A percentile compares a stretch with the other conserved stretches of the same genome.
Evolutionary conservation across 495 filamentous ascomycete genomes (phyloP).

Genomic region (Parathielavia appendiculata): DNA sequence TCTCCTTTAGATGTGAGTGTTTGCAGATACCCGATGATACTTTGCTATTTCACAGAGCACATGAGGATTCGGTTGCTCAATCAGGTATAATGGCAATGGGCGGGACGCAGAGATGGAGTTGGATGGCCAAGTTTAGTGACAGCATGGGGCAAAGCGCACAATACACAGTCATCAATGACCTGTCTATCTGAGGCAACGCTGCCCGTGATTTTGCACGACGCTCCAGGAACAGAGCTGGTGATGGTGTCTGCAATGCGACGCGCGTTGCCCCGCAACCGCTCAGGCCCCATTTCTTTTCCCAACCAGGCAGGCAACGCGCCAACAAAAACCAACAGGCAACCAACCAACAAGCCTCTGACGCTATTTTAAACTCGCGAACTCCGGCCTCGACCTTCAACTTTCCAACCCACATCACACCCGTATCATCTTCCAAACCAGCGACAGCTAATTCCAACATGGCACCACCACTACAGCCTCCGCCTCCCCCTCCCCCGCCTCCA

Average conservation of each 20-base stretch:
- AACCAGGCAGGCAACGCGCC: no score
- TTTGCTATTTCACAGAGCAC: neutral
- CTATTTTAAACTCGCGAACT: no score
- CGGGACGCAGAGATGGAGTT: neutral
- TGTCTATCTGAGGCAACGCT: no score
- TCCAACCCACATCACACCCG: neutral
- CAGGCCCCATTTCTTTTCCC: no score
- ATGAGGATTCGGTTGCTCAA: neutral
- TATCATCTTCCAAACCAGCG: neutral
- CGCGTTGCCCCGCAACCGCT: no score
- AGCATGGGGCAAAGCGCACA: neutral
- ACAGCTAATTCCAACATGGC: neutral
- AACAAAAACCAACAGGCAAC: no score
- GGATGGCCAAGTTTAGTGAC: neutral
- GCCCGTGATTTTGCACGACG: no score
- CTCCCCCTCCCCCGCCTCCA: neutral
- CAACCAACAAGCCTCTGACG: no score
- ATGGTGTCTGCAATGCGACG: no score
- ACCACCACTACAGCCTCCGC: neutral
- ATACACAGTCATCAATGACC: neutral
- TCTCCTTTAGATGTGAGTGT: neutral
- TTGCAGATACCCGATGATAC: neutral
- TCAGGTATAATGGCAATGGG: neutral
- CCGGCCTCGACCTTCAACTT: neutral
- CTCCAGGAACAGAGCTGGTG: no score